Evolutionary conservation across 495 filamentous ascomycete species (phyloP), one percentile per base, ranked within the genome.

Genomic region (Lindgomyces ingoldianus): DNA sequence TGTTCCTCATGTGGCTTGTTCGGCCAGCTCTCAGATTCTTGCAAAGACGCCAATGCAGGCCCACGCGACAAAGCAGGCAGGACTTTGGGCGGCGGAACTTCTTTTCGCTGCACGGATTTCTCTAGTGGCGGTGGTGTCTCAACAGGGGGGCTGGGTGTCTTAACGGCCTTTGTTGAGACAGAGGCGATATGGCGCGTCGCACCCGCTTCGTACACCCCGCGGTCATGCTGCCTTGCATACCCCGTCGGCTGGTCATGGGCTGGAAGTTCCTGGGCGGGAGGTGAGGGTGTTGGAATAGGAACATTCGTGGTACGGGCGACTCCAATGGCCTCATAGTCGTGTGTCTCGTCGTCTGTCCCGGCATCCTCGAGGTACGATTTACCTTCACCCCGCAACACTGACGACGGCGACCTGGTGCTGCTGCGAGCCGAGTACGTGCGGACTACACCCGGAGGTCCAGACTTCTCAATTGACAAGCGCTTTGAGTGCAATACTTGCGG

Each of bases 281-380:
- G 63, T 3, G 66, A 55, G 16, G 67, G 58, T 4, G 60, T 44
- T 14, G 58, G 45, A 39, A 72, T 61, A 1, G 70, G 67, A 4
- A 67, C 51, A 46, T 72, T 67, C 0, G 70, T 64, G 22, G 70
- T 72, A 29, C 49, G 67, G 1, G 70, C 70, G 18, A 72, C 60
- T 3, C 70, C 70, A 41, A 72, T 72, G 9, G 60, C 66, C 27
- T 70, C 54, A 25, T 56, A 53, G 6, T 33, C 52, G 10, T 45
- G 45, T 4, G 58, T 21, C 3, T 70, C 63, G 26, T 64, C 51
- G 19, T 66, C 68, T 1, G 57, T n/a, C 6, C 45, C 22, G 25
- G 55, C 24, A 36, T 70, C 61, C n/a, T 70, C 51, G 14, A 57
- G 49, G 46, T 65, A 69, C 2, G 66, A 58, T 18, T 25, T 60